A percentile compares a stretch with the other conserved stretches of the same genome.
These are phyloP conservation scores for Backusella luteola DNA, from an alignment of 192 early-diverging fungal species.

Conservation along the genomic window DNA sequence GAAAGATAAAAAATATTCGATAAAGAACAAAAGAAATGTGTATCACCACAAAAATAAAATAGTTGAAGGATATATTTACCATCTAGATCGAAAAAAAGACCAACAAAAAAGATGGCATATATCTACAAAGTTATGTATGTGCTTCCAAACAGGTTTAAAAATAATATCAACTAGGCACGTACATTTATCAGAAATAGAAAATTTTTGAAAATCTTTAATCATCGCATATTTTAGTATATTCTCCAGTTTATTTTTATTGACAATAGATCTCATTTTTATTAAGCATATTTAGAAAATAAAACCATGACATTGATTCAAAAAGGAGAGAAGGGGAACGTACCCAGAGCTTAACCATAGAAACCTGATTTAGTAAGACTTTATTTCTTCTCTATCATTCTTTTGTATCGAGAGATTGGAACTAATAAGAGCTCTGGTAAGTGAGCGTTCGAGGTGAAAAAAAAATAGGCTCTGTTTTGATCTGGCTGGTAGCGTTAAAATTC, in stretches of 20 bases:
- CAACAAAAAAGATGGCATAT: background rate
- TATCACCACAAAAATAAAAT: background rate
- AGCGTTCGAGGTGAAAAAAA: background rate
- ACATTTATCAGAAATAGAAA: background rate
- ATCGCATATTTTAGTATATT: background rate
- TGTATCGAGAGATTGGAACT: background rate
- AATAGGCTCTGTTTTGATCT: background rate
- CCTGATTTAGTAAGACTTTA: background rate
- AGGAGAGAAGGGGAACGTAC: background rate
- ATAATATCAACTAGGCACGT: background rate
- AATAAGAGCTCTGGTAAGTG: background rate
- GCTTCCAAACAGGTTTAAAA: background rate
- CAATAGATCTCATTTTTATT: conserved; percentile 8
- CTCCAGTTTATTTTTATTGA: background rate
- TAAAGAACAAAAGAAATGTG: background rate
- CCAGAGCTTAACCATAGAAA: background rate
- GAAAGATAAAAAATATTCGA: background rate
- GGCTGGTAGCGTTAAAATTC: background rate
- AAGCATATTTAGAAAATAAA: background rate
- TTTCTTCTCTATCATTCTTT: background rate
- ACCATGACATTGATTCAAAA: background rate
- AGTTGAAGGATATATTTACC: background rate
- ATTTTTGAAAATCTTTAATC: background rate
- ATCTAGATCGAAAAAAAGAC: background rate
- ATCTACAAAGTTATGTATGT: background rate